Conservation (phyloP, 2,329 filamentous ascomycete genomes). For the Simplicillium aogashimaense region DNA sequence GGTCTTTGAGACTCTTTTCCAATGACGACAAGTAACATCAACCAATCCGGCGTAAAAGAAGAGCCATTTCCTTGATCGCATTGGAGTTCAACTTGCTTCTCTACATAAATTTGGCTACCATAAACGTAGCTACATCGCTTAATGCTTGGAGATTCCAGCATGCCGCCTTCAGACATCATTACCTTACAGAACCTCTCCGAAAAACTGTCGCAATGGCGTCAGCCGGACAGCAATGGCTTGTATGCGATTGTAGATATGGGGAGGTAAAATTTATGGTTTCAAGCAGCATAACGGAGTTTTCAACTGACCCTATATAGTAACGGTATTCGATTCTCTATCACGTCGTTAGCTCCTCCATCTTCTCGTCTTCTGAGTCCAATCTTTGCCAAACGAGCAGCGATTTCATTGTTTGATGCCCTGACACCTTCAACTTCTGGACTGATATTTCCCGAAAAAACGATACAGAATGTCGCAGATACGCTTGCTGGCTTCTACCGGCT, state of each 20-base stretch:
- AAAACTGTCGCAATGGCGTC: conserved; percentile 38
- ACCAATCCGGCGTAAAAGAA: too few relatives aligned
- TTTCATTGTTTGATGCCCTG: conserved; percentile 80
- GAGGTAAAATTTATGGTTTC: conserved; percentile 43
- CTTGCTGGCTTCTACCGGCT: conserved; percentile 62
- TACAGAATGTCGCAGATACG: conserved; percentile 54
- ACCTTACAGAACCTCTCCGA: conserved; percentile 40
- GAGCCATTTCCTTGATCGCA: too few relatives aligned
- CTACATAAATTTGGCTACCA: background rate
- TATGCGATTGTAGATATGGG: conserved; percentile 52
- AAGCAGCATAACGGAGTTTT: conserved; percentile 3
- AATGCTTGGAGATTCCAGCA: conserved; percentile 4
- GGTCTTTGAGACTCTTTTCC: too few relatives aligned
- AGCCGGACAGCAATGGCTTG: conserved; percentile 35
- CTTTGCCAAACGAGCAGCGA: conserved; percentile 67
- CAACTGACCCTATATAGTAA: conserved; percentile 45
- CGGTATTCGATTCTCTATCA: conserved; percentile 87
- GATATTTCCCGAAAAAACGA: conserved; percentile 43
- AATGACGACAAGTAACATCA: too few relatives aligned
- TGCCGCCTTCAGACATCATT: conserved; percentile 30
- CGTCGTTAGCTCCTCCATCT: conserved; percentile 61
- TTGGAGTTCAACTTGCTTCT: background rate
- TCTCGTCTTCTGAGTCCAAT: conserved; percentile 67
- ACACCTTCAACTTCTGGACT: conserved; percentile 35
- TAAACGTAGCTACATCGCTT: background rate